Conservation (phyloP, 129 eudicot genomes). For the Arctium minus region DNA sequence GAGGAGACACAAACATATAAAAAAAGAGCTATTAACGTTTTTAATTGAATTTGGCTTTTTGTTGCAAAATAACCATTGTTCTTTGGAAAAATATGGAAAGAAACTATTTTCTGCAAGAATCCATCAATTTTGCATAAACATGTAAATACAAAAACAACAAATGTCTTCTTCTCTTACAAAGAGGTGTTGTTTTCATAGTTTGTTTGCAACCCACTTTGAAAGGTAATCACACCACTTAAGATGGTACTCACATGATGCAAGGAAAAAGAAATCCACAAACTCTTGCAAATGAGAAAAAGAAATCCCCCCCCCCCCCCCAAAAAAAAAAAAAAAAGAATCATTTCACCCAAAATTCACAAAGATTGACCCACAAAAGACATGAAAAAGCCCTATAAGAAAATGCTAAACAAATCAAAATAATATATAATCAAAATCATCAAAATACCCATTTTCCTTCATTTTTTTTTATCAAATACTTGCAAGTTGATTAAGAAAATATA, state of each 20-base stretch:
- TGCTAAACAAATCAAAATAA: conserved; percentile 3
- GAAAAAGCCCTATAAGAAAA: conserved; percentile 1
- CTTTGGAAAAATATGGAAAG: background rate
- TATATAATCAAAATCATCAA: background rate
- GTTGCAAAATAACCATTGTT: background rate
- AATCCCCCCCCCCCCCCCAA: background rate
- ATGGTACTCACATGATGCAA: conserved; percentile 19
- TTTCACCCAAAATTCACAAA: conserved; percentile 13
- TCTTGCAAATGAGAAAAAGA: conserved; percentile 19
- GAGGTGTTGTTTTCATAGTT: background rate
- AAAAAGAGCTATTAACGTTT: background rate
- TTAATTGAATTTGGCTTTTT: background rate
- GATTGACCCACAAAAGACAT: conserved; percentile 17
- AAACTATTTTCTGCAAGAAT: background rate
- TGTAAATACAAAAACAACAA: conserved; percentile 5
- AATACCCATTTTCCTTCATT: conserved; percentile 2
- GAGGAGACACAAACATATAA: background rate
- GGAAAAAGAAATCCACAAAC: background rate
- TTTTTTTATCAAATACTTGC: background rate
- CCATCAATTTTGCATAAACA: background rate
- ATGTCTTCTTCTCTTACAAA: background rate
- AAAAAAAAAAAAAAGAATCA: background rate
- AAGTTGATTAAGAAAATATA: background rate
- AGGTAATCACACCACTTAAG: background rate
- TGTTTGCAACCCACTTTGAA: conserved; percentile 12